Conservation (phyloP, 495 filamentous ascomycete species). For the Penicillium arizonense region DNA sequence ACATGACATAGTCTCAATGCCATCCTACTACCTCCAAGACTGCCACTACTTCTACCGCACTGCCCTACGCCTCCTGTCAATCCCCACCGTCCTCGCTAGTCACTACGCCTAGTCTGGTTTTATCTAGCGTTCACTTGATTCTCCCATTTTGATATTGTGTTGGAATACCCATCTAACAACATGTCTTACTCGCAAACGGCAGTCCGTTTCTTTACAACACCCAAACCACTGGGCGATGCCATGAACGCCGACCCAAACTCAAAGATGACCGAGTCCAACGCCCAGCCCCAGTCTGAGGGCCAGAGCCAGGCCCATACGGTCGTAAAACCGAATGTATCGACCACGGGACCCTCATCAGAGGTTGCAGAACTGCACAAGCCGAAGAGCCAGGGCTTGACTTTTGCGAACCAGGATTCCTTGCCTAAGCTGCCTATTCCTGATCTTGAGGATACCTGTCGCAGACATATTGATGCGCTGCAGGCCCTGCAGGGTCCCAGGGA, state of each 20-base stretch:
- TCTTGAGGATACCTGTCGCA: conserved; percentile 75
- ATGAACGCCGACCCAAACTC: conserved; percentile 27
- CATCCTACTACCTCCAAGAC: conserved; percentile 78
- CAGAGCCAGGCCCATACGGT: conserved; percentile 15
- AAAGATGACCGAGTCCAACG: conserved; percentile 40
- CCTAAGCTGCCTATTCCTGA: conserved; percentile 94
- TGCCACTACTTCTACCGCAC: conserved; percentile 93
- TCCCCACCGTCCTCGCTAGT: conserved; percentile 71
- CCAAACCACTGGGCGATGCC: conserved; percentile 58
- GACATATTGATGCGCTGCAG: conserved; percentile 76
- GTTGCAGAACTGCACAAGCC: conserved; percentile 15
- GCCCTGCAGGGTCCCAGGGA: conserved; percentile 80
- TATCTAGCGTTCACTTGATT: too few species aligned
- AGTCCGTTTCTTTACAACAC: conserved; percentile 58
- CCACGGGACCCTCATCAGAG: conserved; percentile 9
- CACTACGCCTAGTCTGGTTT: conserved; percentile 53
- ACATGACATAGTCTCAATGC: conserved; percentile 57
- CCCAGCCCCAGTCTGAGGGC: not conserved
- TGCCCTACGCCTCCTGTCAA: conserved; percentile 76
- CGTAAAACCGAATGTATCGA: conserved; percentile 21
- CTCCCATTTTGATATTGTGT: conserved; percentile 27
- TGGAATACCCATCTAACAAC: conserved; percentile 33
- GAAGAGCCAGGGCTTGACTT: conserved; percentile 62
- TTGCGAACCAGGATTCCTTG: conserved; percentile 81
- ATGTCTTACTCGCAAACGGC: conserved; percentile 48